A percentile compares a stretch with the other conserved stretches of the same genome.
Evolutionary conservation across 2,329 filamentous ascomycete genomes (phyloP).

Genomic region (Penicillium sp.): DNA sequence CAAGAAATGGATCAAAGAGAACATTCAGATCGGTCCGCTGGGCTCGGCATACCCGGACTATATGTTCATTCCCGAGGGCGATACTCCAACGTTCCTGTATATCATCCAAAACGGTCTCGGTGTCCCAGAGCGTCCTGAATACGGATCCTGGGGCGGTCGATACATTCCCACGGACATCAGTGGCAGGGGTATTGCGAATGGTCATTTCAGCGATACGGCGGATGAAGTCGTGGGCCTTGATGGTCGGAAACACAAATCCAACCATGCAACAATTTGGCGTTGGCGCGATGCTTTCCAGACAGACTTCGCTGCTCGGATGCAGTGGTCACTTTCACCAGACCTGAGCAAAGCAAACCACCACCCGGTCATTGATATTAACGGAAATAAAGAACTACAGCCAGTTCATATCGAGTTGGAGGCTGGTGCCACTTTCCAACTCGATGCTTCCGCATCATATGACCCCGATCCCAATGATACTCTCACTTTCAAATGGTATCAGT

Average conservation of each 20-base stretch:
- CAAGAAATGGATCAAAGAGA: conserved; percentile 56
- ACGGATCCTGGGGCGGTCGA: conserved; percentile 50
- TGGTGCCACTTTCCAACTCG: conserved; percentile 22
- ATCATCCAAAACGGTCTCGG: conserved; percentile 50
- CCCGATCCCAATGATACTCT: conserved; percentile 25
- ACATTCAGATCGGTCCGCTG: conserved; percentile 59
- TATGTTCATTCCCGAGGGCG: conserved; percentile 58
- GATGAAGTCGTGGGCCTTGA: conserved; percentile 42
- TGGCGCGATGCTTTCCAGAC: conserved; percentile 58
- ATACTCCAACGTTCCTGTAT: conserved; percentile 49
- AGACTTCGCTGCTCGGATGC: conserved; percentile 55
- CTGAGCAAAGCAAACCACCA: conserved; percentile 27
- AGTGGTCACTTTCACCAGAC: conserved; percentile 46
- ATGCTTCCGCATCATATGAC: conserved; percentile 27
- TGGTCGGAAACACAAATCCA: conserved; percentile 38
- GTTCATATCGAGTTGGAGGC: conserved; percentile 19
- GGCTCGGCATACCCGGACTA: conserved; percentile 53
- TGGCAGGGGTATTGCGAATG: conserved; percentile 23
- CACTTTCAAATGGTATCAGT: conserved; percentile 30
- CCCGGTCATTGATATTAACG: conserved; percentile 25
- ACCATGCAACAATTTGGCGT: conserved; percentile 58
- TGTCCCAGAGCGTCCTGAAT: conserved; percentile 43
- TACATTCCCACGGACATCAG: conserved; percentile 31
- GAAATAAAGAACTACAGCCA: conserved; percentile 13
- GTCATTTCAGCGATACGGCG: conserved; percentile 37